A percentile compares a stretch with the other conserved stretches of the same genome.
phyloP scores from a whole-genome alignment of 352 stramenopile genomes.

The Labyrinthula sp. region DNA sequence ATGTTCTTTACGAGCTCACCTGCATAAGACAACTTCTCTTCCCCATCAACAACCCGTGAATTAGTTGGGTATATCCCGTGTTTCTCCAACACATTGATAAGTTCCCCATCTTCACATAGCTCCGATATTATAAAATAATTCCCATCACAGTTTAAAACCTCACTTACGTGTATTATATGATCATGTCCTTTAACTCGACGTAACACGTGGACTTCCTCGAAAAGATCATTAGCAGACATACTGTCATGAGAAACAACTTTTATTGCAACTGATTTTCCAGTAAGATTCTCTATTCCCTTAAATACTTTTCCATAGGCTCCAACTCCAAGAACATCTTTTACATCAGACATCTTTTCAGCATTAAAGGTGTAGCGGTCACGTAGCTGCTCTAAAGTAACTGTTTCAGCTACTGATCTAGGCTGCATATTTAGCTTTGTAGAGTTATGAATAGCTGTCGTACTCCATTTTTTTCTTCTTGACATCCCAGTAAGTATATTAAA shows the following conservation, averaged over 20 bases:
- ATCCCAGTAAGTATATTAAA: too few relatives aligned
- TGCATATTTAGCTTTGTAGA: too few relatives aligned
- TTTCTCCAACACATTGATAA: conserved; percentile 11
- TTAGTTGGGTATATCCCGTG: conserved; percentile 15
- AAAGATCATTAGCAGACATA: conserved; percentile 24
- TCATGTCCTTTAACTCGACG: conserved; percentile 15
- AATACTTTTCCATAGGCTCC: conserved; percentile 21
- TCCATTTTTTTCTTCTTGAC: too few relatives aligned
- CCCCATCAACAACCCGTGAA: too few relatives aligned
- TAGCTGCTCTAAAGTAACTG: too few relatives aligned
- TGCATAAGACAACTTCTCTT: too few relatives aligned
- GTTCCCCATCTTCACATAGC: conserved; percentile 21
- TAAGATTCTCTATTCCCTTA: conserved; percentile 8
- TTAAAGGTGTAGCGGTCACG: too few relatives aligned
- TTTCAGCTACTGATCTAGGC: too few relatives aligned
- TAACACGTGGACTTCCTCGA: conserved; percentile 25
- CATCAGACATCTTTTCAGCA: too few relatives aligned
- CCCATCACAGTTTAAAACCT: conserved; percentile 24
- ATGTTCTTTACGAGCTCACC: conserved; percentile 12
- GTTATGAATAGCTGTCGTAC: too few relatives aligned
- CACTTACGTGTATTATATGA: conserved; percentile 25
- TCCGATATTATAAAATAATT: conserved; percentile 27
- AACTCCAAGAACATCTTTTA: conserved; percentile 23
- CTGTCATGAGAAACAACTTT: conserved; percentile 23
- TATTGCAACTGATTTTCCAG: conserved; percentile 18